Evolutionary conservation across 2,329 filamentous ascomycete species (phyloP).

Genomic region (Monosporascus sp.): DNA sequence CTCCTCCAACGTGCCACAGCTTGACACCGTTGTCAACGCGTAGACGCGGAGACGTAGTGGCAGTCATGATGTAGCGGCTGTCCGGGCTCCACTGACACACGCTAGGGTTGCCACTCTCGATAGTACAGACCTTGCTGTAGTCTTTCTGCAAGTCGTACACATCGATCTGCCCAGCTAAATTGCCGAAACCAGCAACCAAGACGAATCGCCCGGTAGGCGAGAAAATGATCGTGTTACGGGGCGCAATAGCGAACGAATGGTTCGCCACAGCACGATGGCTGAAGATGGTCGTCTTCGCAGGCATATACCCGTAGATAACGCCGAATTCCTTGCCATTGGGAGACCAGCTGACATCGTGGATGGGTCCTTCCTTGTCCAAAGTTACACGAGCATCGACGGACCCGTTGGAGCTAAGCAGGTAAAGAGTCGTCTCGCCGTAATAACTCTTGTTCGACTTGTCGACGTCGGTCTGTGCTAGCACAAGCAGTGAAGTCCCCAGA

Average conservation of each 20-base stretch:
- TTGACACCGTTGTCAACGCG: slow-evolving; percentile 96
- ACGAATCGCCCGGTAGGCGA: slow-evolving; percentile 91
- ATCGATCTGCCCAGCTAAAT: slow-evolving; percentile 95
- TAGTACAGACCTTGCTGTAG: slow-evolving; percentile 85
- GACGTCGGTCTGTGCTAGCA: slow-evolving; percentile 94
- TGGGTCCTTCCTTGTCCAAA: slow-evolving; percentile 94
- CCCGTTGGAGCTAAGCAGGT: slow-evolving; percentile 86
- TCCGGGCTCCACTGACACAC: slow-evolving; percentile 97
- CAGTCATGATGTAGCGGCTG: slow-evolving; percentile 90
- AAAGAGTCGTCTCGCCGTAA: slow-evolving; percentile 96
- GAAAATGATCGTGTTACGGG: slow-evolving; percentile 92
- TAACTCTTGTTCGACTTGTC: slow-evolving; percentile 99
- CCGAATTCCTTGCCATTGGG: slow-evolving; percentile 97
- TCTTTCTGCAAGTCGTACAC: slow-evolving; percentile 95
- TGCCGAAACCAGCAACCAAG: slow-evolving; percentile 92
- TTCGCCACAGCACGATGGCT: slow-evolving; percentile 78
- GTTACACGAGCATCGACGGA: slow-evolving; percentile 88
- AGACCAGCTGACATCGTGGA: slow-evolving; percentile 98
- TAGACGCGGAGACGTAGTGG: slow-evolving; percentile 92
- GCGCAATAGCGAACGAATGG: slow-evolving; percentile 79
- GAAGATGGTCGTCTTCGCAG: slow-evolving; percentile 98
- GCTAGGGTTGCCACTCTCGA: slow-evolving; percentile 92
- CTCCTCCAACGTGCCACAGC: slow-evolving; percentile 86
- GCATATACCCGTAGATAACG: slow-evolving; percentile 97
- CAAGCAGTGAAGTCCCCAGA: slow-evolving; percentile 82